Conservation (phyloP, 2,329 filamentous ascomycete genomes). For the Thielaviopsis populi region DNA sequence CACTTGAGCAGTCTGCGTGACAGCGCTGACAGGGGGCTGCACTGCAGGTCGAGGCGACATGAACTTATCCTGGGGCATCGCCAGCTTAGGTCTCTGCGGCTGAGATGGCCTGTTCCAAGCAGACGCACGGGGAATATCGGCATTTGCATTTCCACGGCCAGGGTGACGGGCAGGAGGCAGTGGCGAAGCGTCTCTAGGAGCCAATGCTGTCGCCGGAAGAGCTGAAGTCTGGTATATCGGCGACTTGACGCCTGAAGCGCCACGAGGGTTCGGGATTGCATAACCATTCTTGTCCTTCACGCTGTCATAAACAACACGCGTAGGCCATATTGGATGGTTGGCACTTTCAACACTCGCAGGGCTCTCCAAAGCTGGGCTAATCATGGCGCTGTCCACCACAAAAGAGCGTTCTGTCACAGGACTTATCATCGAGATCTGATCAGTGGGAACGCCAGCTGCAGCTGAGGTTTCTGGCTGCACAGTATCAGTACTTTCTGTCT, state of each 20-base stretch:
- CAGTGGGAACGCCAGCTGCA: neutral
- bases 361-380: neutral
- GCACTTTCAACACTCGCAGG: slow-evolving; percentile 3
- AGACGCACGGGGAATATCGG: slow-evolving; percentile 5
- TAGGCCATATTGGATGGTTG: slow-evolving; percentile 8
- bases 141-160: neutral
- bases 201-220: neutral
- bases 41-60: slow-evolving; percentile 6
- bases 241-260: neutral
- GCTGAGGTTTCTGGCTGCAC: neutral
- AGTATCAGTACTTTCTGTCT: neutral
- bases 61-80: neutral
- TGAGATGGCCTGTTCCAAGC: neutral
- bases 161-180: slow-evolving; percentile 5
- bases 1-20: neutral
- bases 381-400: neutral
- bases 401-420: neutral
- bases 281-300: slow-evolving; percentile 9
- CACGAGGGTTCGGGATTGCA: slow-evolving; percentile 7
- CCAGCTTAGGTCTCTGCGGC: neutral
- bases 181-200: neutral
- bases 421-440: neutral
- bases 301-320: slow-evolving; percentile 8
- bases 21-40: slow-evolving; percentile 9
- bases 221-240: neutral